A percentile compares a stretch with the other conserved stretches of the same genome.
These are phyloP conservation scores for Brasenia schreberi DNA, from an alignment of 164 flowering plant species.

Conservation along the genomic window DNA sequence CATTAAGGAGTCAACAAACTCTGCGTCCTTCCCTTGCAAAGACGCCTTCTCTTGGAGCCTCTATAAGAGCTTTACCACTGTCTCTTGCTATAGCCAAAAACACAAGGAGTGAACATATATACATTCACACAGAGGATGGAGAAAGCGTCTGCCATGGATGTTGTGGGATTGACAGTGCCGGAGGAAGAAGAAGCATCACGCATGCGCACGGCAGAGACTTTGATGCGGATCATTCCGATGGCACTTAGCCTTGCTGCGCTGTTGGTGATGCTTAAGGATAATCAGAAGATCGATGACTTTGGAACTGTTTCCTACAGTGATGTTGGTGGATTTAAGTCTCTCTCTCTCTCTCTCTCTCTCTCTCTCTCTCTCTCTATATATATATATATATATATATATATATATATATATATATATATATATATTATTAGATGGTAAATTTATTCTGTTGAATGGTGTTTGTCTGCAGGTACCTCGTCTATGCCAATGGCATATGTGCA, in stretches of 20 bases:
- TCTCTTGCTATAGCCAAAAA: too few species aligned
- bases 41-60: too few species aligned
- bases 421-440: too few species aligned
- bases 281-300: slow-evolving; percentile 37
- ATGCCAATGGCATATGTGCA: slow-evolving; percentile 86
- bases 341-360: not conserved
- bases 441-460: too few species aligned
- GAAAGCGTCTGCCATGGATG: not conserved
- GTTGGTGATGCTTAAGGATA: slow-evolving; percentile 60
- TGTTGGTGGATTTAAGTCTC: slow-evolving; percentile 61
- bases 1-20: too few species aligned
- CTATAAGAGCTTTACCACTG: too few species aligned
- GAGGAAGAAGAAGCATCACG: not conserved
- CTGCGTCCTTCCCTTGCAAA: too few species aligned
- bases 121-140: not conserved
- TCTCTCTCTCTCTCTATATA: not conserved
- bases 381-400: not conserved
- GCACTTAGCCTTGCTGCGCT: slow-evolving; percentile 57
- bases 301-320: slow-evolving; percentile 65
- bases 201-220: slow-evolving; percentile 24
- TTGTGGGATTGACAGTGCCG: not conserved
- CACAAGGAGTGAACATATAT: not conserved
- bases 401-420: too few species aligned
- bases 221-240: slow-evolving; percentile 55
- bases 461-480: slow-evolving; percentile 62